Base-by-base conservation (phyloP, 352 stramenopile genomes). In the Phytophthora macrochlamydospora region DNA sequence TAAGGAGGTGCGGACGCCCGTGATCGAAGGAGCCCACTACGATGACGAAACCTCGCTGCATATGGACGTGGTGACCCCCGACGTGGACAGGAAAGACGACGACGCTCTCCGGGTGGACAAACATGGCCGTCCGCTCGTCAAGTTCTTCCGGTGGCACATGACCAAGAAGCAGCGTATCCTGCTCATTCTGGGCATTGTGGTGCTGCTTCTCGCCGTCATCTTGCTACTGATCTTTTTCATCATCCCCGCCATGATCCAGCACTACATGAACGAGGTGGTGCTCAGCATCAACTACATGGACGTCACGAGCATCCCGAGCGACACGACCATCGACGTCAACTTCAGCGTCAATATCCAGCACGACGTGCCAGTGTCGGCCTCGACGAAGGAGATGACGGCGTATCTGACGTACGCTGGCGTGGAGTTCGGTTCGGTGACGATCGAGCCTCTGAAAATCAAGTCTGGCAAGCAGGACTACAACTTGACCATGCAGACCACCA, bases 261-360 rank as follows among this genome's bases (percentile, higher is more conserved):
- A 76, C 49, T 81, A 83, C 59, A 74, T 76, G 49, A 59, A 92
- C 56, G 55, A 81, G 14, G 80, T 90, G 52, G 55, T 75, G 28
- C 14, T 92, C 18, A 66, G 51, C 14, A 67, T 91, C 56, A 91
- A 91, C 75, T 83, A 83, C 65, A 64, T 92, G 53, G 83, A 92
- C 62, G 73, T 91, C 53, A 70, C 71, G 18, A 57, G 62, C n/a
- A 67, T 89, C 6, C 55, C 71, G 29, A 70, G 69, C 13, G 75
- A 77, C 56, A 68, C 72, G 35, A 71, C 66, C 8, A 65, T 87
- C 24, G 72, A 65, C 31, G 76, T 89, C 28, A 74, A 81, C 40
- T 58, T 89, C 29, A 87, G 78, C n/a, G 52, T 92, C 6, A 83
- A 71, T 51, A 30, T 88, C 4, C 59, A 76, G 52, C 71, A 88